phyloP scores from a whole-genome alignment of 257 asterid genomes.

The Gentiana dahurica region DNA sequence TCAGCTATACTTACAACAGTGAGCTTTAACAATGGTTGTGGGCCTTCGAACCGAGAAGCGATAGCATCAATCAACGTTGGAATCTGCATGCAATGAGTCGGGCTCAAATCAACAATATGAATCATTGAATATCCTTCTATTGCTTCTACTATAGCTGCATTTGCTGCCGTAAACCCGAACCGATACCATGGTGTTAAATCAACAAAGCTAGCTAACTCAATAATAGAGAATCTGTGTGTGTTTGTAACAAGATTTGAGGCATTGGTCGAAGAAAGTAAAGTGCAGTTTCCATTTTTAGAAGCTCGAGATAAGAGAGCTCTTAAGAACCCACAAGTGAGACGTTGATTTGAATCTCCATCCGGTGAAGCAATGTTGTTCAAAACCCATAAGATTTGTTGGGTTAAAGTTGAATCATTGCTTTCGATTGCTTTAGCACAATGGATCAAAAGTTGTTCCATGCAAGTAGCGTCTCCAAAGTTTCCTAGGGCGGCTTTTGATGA shows the following conservation, averaged over 20 bases:
- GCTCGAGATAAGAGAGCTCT: slow-evolving; percentile 85
- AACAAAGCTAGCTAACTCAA: slow-evolving; percentile 75
- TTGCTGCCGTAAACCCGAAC: slow-evolving; percentile 90
- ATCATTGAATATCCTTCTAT: slow-evolving; percentile 48
- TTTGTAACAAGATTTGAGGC: slow-evolving; percentile 21
- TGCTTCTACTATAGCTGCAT: slow-evolving; percentile 71
- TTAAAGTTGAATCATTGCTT: slow-evolving; percentile 72
- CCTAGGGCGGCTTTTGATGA: slow-evolving; percentile 16
- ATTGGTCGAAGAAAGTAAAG: slow-evolving; percentile 50
- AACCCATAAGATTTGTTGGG: slow-evolving; percentile 94
- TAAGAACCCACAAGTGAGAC: slow-evolving; percentile 80
- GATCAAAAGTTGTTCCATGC: slow-evolving; percentile 87
- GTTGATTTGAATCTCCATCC: slow-evolving; percentile 90
- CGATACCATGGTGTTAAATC: slow-evolving; percentile 98
- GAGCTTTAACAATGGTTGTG: slow-evolving; percentile 51
- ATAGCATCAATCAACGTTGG: slow-evolving; percentile 80
- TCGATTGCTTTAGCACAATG: slow-evolving; percentile 92
- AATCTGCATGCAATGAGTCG: slow-evolving; percentile 93
- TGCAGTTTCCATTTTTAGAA: slow-evolving; percentile 49
- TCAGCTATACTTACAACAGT: slow-evolving; percentile 62
- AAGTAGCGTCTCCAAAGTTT: slow-evolving; percentile 56
- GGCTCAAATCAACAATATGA: slow-evolving; percentile 74
- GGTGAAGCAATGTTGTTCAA: slow-evolving; percentile 92
- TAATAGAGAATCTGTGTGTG: slow-evolving; percentile 60
- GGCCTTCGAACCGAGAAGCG: slow-evolving; percentile 43